Conservation (phyloP, 2,329 filamentous ascomycete genomes). For the Cladosporium velox region DNA sequence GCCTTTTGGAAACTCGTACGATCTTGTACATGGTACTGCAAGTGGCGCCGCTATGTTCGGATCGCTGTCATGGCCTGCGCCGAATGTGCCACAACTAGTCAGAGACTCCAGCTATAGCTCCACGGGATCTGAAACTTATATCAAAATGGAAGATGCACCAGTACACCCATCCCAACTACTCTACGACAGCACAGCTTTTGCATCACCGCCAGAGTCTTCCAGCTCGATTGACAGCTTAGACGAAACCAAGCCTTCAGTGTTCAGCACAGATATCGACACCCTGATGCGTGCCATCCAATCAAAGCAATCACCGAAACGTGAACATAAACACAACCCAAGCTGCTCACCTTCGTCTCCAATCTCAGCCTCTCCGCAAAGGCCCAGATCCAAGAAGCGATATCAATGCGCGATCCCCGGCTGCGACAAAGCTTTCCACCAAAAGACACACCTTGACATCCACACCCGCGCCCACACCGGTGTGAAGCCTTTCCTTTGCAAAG, state of each 20-base stretch:
- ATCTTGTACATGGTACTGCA: conserved; percentile 2
- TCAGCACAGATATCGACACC: conserved; percentile 80
- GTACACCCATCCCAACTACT: conserved; percentile 44
- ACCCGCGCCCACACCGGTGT: conserved; percentile 83
- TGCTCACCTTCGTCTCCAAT: background rate
- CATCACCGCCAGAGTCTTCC: conserved; percentile 40
- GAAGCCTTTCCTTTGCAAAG: conserved; percentile 84
- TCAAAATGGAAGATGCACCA: conserved; percentile 48
- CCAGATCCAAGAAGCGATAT: conserved; percentile 63
- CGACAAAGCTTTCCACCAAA: conserved; percentile 81
- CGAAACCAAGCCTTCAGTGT: conserved; percentile 53
- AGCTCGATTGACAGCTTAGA: conserved; percentile 47
- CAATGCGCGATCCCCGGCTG: conserved; percentile 74
- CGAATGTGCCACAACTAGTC: conserved; percentile 11
- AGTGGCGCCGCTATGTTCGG: conserved; percentile 25
- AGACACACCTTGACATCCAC: conserved; percentile 91
- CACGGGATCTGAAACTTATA: conserved; percentile 37
- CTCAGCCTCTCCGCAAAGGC: background rate
- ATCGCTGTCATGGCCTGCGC: conserved; percentile 26
- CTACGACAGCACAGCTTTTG: conserved; percentile 38
- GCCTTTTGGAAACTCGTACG: conserved; percentile 22
- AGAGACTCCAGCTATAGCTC: conserved; percentile 15
- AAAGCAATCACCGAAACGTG: conserved; percentile 20
- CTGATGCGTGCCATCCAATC: conserved; percentile 84
- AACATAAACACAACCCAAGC: background rate